Evolutionary conservation across 441 rosid genomes (phyloP).

Genomic region (Raphanus hybrid): DNA sequence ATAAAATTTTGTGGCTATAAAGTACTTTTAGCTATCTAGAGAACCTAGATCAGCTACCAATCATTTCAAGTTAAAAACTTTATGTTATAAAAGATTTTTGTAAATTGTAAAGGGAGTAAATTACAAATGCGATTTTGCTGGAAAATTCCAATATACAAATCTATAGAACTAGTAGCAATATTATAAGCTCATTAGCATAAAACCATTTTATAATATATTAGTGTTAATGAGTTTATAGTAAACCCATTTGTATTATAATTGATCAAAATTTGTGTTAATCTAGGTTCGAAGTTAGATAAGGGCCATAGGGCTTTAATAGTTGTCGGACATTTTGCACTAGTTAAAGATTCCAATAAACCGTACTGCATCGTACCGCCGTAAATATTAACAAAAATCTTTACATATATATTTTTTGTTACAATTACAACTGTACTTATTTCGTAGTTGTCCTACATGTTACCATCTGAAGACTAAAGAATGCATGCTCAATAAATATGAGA

Average conservation of each 20-base stretch:
- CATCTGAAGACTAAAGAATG: neutral
- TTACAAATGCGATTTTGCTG: neutral
- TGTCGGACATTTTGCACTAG: neutral
- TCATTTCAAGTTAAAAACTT: neutral
- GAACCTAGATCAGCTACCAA: no score
- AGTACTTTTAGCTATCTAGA: no score
- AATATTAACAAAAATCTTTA: no score
- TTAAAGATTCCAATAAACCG: neutral
- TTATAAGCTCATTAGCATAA: neutral
- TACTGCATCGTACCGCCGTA: no score
- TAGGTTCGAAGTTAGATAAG: neutral
- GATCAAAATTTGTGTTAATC: neutral
- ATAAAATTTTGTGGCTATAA: no score
- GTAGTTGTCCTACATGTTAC: no score
- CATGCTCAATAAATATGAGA: slow-evolving; percentile 37
- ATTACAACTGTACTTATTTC: no score
- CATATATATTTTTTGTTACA: no score
- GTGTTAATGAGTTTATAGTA: no score
- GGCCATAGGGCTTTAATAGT: neutral
- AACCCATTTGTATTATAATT: neutral
- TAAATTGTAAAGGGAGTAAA: neutral
- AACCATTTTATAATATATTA: no score
- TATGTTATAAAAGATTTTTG: neutral
- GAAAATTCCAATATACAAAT: neutral
- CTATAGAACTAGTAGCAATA: neutral